These are phyloP conservation scores for Blastobotrys petasosporus DNA, from an alignment of 1,139 yeast species.

Conservation along the genomic window DNA sequence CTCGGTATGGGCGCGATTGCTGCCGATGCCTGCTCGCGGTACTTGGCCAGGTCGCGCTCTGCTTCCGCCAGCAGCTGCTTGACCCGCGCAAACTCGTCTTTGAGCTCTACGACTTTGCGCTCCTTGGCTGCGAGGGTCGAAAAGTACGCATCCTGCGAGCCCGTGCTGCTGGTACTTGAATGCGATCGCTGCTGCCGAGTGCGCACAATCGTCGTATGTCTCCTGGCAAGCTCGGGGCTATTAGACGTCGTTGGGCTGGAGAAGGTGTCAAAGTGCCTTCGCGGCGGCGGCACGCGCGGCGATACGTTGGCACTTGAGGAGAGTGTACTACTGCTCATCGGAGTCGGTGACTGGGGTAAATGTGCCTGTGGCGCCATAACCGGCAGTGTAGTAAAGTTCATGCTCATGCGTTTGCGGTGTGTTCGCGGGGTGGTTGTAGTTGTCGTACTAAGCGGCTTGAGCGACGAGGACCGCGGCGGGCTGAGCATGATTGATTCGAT, in stretches of 20 bases:
- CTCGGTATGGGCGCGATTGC: conserved; percentile 7
- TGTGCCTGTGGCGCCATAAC: conserved; percentile 15
- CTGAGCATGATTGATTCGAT: no score
- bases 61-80: conserved; percentile 28
- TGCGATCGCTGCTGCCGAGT: not conserved
- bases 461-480: no score
- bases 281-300: not conserved
- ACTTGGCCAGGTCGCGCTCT: conserved; percentile 26
- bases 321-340: no score
- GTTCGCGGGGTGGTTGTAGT: no score
- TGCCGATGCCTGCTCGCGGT: conserved; percentile 22
- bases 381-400: conserved; percentile 27
- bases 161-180: conserved; percentile 2
- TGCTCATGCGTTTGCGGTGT: conserved; percentile 22
- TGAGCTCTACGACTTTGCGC: conserved; percentile 33
- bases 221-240: not conserved
- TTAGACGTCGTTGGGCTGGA: not conserved
- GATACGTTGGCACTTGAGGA: not conserved
- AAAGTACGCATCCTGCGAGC: conserved; percentile 19
- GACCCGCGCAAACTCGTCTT: conserved; percentile 30
- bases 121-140: conserved; percentile 35
- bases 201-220: no score
- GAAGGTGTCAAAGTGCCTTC: not conserved
- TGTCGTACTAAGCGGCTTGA: no score
- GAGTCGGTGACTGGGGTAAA: not conserved